A percentile compares a stretch with the other conserved stretches of the same genome.
phyloP scores from a whole-genome alignment of 1,284 basidiomycete genomes.

The Sporisorium scitamineum region DNA sequence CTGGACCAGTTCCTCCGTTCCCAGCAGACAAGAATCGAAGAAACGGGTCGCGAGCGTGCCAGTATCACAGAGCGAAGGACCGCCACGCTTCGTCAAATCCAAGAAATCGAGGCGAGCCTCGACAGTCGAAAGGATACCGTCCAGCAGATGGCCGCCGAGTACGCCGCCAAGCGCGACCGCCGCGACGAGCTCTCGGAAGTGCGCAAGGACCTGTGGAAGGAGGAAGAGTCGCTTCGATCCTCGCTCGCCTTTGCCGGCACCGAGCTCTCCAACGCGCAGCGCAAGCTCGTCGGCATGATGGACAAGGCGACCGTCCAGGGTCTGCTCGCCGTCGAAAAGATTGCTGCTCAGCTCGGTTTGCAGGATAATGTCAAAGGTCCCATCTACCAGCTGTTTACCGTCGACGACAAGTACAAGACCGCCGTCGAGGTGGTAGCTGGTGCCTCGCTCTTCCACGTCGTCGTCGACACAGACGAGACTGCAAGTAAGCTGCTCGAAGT shows the following conservation, averaged over 20 bases:
- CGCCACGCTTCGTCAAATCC: slow-evolving; percentile 75
- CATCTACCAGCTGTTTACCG: slow-evolving; percentile 90
- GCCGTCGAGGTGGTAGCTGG: slow-evolving; percentile 95
- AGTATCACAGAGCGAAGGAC: slow-evolving; percentile 33
- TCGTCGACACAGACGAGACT: slow-evolving; percentile 94
- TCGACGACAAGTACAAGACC: slow-evolving; percentile 91
- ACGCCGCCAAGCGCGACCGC: slow-evolving; percentile 60
- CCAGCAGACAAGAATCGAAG: slow-evolving; percentile 46
- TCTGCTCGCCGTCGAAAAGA: slow-evolving; percentile 83
- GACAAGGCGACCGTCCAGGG: slow-evolving; percentile 87
- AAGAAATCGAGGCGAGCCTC: slow-evolving; percentile 76
- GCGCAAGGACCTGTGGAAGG: slow-evolving; percentile 76
- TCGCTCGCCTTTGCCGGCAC: slow-evolving; percentile 79
- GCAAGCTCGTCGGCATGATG: slow-evolving; percentile 88
- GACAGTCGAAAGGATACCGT: slow-evolving; percentile 72
- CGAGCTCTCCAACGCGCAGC: slow-evolving; percentile 85
- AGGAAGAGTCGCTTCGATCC: slow-evolving; percentile 80
- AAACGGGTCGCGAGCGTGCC: slow-evolving; percentile 39
- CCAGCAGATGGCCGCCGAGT: slow-evolving; percentile 44
- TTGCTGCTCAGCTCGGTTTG: slow-evolving; percentile 80
- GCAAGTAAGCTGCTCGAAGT: slow-evolving; percentile 87
- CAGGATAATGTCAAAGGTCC: slow-evolving; percentile 85
- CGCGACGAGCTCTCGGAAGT: slow-evolving; percentile 67
- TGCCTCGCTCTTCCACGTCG: slow-evolving; percentile 94
- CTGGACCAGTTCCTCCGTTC: slow-evolving; percentile 44